Evolutionary conservation across 2,329 filamentous ascomycete genomes (phyloP).

Genomic region (Cryphonectria carpinicola): DNA sequence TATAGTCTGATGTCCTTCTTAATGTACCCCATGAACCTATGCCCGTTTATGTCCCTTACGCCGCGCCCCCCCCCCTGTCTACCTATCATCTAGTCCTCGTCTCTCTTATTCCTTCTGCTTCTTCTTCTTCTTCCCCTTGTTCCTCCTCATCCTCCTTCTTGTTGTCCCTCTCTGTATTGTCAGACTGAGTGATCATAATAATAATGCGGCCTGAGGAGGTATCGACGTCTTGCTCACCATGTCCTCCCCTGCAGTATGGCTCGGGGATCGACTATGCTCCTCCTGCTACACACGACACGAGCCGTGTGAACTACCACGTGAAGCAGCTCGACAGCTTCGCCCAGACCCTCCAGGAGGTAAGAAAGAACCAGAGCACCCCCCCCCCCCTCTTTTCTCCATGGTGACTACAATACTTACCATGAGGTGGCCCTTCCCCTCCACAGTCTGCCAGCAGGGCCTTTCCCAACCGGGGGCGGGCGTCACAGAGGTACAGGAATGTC

Average conservation of each 20-base stretch:
- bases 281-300: constrained; percentile 59
- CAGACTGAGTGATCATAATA: background rate
- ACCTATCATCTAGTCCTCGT: constrained; percentile 7
- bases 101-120: background rate
- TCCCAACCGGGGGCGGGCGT: constrained; percentile 56
- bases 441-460: constrained; percentile 60
- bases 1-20: background rate
- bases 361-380: constrained; percentile 35
- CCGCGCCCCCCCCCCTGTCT: no score
- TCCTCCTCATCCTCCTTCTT: background rate
- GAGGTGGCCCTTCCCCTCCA: constrained; percentile 23
- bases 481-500: constrained; percentile 60
- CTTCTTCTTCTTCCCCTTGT: background rate
- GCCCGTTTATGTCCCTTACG: background rate
- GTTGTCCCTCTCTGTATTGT: background rate
- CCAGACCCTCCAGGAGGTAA: constrained; percentile 57
- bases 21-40: background rate
- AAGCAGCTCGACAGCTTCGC: constrained; percentile 60
- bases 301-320: constrained; percentile 61
- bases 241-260: constrained; percentile 49
- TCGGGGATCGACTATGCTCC: constrained; percentile 46
- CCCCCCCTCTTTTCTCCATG: background rate
- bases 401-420: constrained; percentile 1
- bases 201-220: constrained; percentile 21
- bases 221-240: constrained; percentile 31